These are phyloP conservation scores for Rachicladosporium sp. DNA, from an alignment of 2,329 filamentous ascomycete genomes.

Conservation along the genomic window DNA sequence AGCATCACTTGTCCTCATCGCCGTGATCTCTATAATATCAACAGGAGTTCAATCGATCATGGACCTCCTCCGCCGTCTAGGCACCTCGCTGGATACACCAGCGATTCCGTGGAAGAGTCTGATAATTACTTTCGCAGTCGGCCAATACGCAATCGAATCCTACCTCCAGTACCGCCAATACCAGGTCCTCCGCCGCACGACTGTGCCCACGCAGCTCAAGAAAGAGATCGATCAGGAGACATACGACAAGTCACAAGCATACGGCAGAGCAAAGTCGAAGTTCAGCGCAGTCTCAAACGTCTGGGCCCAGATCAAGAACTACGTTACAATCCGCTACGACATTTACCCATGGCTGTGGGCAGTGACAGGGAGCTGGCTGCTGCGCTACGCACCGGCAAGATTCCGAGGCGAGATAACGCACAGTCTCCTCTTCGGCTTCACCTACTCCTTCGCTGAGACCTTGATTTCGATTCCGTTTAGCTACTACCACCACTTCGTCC, in stretches of 20 bases:
- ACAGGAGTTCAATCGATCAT: conserved; percentile 10
- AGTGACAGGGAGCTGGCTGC: conserved; percentile 61
- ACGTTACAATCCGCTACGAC: conserved; percentile 82
- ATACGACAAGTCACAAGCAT: conserved; percentile 75
- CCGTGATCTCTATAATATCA: no score
- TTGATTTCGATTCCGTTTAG: conserved; percentile 65
- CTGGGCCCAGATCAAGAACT: conserved; percentile 77
- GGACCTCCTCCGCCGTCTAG: conserved; percentile 48
- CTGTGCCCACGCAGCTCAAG: conserved; percentile 73
- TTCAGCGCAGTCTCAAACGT: conserved; percentile 72
- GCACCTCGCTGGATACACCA: conserved; percentile 76
- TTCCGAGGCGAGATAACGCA: conserved; percentile 90
- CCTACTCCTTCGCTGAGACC: conserved; percentile 73
- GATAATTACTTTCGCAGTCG: conserved; percentile 85
- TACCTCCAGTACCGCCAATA: conserved; percentile 87
- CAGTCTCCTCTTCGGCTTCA: conserved; percentile 82
- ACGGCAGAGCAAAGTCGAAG: conserved; percentile 89
- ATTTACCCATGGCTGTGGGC: conserved; percentile 84
- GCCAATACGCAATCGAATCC: conserved; percentile 80
- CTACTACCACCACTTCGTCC: conserved; percentile 87
- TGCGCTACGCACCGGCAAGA: conserved; percentile 59
- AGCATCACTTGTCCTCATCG: no score
- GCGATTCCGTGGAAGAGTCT: conserved; percentile 96
- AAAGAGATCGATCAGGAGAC: conserved; percentile 81
- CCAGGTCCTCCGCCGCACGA: conserved; percentile 65